Percentiles rank a stretch among this genome's conserved stretches.
Conservation (phyloP, 2,329 filamentous ascomycete genomes). For the Fonsecaea erecta region DNA sequence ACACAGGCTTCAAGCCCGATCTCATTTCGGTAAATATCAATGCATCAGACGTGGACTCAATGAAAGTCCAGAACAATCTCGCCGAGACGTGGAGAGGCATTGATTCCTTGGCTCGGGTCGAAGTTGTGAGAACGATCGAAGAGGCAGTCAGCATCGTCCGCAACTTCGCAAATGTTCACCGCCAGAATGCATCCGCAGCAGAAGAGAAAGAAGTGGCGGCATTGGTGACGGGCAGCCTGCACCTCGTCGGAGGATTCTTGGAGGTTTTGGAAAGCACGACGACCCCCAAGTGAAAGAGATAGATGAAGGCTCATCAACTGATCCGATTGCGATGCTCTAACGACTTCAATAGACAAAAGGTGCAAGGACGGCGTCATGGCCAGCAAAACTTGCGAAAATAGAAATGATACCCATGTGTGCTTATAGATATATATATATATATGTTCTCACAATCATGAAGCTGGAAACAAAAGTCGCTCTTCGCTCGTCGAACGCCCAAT, state of each 20-base stretch:
- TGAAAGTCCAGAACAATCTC: conserved; percentile 71
- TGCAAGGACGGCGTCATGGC: conserved; percentile 5
- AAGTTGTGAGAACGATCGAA: conserved; percentile 68
- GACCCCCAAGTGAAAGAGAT: neutral
- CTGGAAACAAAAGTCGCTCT: neutral
- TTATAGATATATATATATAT: neutral
- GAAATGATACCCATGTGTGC: neutral
- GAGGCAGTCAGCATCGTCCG: conserved; percentile 68
- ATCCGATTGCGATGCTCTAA: neutral
- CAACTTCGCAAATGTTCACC: conserved; percentile 43
- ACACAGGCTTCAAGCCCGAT: conserved; percentile 66
- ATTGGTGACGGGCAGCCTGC: conserved; percentile 80
- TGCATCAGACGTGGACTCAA: conserved; percentile 59
- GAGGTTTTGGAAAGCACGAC: conserved; percentile 66
- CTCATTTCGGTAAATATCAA: conserved; percentile 67
- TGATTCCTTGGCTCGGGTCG: conserved; percentile 58
- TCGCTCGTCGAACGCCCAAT: neutral
- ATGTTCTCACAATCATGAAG: neutral
- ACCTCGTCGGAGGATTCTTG: conserved; percentile 79
- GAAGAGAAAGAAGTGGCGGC: conserved; percentile 58
- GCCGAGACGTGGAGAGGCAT: conserved; percentile 64
- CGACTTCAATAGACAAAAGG: neutral
- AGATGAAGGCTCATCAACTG: neutral
- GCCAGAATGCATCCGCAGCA: conserved; percentile 27
- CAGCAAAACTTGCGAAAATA: neutral